Evolutionary conservation across 352 stramenopile species (phyloP), one percentile per base, ranked within the genome.

Genomic region (Plasmopara muralis): DNA sequence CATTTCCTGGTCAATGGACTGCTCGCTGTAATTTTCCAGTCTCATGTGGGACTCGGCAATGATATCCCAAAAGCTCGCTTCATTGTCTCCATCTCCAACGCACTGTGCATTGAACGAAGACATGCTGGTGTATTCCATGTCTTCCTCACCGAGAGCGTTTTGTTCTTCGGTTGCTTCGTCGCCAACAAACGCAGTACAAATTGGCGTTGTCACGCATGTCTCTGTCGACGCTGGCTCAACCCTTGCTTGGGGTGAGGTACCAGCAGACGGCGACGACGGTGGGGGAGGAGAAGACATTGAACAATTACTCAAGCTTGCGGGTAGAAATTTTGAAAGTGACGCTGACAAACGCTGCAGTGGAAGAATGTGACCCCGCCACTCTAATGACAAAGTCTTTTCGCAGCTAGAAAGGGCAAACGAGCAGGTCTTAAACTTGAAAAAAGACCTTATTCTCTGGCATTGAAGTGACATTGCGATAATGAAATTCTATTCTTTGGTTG

Each of bases 231-330:
- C 81, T 82, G 62, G 95, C 85, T 43, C 89, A 80, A 12, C 25
- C 35, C 43, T 16, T 33, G 40, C 42, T 44, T 6, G 50, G 6
- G 52, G 25, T 9, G 50, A 59, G 8, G 50, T 15, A 46, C 31
- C 48, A 37, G 30, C 15, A 18, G 50, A 30, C 20, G 63, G 31
- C 16, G 54, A 53, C 14, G 45, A 43, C 2, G 62, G 50, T 6
- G 51, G 85, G 72, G 51, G 93, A 73, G 29, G 82, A 85, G 38
- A 76, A 77, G 47, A 58, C 67, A 39, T 97, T 60, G 29, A 72
- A 65, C 10, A 93, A 68, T n/a, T 47, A 38, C 34, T 34, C 10
- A 35, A 48, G 29, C 75, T 65, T 20, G 75, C 70, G 28, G 77
- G 73, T 13, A 46, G 37, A 12, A 71, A 50, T 6, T 83, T 64